These are phyloP conservation scores for Gracilariopsis chorda DNA, from an alignment of 23 red algal species.

Conservation along the genomic window DNA sequence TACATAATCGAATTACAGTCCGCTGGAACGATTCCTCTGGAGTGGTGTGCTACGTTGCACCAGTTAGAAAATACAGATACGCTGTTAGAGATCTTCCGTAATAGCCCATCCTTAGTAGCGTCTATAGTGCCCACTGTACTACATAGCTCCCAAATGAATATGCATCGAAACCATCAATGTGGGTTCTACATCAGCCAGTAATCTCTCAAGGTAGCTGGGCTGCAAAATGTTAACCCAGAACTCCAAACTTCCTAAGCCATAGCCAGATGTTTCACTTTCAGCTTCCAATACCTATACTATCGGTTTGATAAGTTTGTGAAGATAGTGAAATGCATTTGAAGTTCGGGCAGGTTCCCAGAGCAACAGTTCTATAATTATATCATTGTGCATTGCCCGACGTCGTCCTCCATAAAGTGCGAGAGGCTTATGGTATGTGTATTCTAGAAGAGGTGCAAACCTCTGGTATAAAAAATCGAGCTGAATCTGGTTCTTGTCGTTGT, in stretches of 20 bases:
- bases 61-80: too few species aligned
- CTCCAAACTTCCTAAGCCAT: constrained; percentile 87
- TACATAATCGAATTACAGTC: too few species aligned
- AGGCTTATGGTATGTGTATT: constrained; percentile 47
- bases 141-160: constrained; percentile 30
- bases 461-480: constrained; percentile 88
- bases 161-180: constrained; percentile 49
- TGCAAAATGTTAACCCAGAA: constrained; percentile 99
- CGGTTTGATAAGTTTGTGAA: constrained; percentile 75
- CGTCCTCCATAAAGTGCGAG: constrained; percentile 61
- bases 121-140: too few species aligned
- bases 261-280: constrained; percentile 42
- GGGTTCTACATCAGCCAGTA: constrained; percentile 77
- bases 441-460: constrained; percentile 80
- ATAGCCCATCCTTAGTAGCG: too few species aligned
- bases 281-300: constrained; percentile 72
- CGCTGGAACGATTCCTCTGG: too few species aligned
- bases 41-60: too few species aligned
- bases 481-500: constrained; percentile 54
- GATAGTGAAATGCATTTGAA: constrained; percentile 88
- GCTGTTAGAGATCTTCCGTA: too few species aligned
- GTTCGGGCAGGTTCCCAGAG: constrained; percentile 91
- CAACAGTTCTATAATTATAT: constrained; percentile 90
- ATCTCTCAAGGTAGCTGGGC: constrained; percentile 74
- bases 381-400: constrained; percentile 31